Evolutionary conservation across 345 rosid species (phyloP), one percentile per base, ranked within the genome.

Genomic region (Lumnitzera littorea): DNA sequence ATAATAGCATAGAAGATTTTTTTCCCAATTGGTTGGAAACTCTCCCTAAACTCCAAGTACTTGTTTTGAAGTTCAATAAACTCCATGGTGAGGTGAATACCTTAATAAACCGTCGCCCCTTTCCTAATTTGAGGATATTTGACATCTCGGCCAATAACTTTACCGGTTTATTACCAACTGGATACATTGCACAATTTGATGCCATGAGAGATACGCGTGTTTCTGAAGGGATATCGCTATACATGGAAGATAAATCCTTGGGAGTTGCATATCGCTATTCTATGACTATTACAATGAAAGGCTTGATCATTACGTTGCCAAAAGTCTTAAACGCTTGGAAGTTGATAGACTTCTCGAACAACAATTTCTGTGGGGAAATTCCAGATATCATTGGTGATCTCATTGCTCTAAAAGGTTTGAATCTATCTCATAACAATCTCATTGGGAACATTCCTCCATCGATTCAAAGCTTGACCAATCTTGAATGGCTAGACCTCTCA

Each of bases 1-100:
- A 63, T 24, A 81, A 78, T 16, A 46, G 13, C 15, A 52, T 77
- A 6, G 36, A 63, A 3, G 79, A 47, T 11, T 57, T 24, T 2
- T 73, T 81, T 13, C 81, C 79, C 0, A 11, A 11, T 24, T 73
- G 73, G 75, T 64, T 71, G 56, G 73, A 15, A 60, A 4, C 58
- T 53, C 77, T 78, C 15, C 57, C 53, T 0, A 5, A 14, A 0
- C 62, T 78, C 11, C 65, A 71, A 57, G 69, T 70, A 29, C 79
- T 78, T 43, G 41, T 60, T 14, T 11, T 82, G 3, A 13, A 56
- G 0, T 69, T 71, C 2, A 82, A 78, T 48, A 63, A 41, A 1
- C 53, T 82, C 1, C 50, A 62, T 13, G 70, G 81, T 43, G 5
- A 11, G 2, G 1, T 76, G 15, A 13, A 2, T 0, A 2, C 3